Conservation (phyloP, 2,329 filamentous ascomycete species). For the Metarhizium brunneum region DNA sequence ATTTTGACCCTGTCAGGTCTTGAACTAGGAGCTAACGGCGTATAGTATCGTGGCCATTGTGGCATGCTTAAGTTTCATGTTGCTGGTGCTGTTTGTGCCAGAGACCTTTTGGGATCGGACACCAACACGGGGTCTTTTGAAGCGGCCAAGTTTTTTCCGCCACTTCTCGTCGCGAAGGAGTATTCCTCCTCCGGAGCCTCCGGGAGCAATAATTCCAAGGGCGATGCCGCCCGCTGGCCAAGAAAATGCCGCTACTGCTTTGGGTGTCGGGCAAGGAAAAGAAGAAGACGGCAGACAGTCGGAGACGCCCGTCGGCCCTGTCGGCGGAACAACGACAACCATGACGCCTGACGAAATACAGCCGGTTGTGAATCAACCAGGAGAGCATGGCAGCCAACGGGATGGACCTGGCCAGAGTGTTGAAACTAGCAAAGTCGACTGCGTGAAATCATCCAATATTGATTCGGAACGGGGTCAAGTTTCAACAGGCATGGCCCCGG, state of each 20-base stretch:
- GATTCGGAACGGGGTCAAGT: conserved; percentile 34
- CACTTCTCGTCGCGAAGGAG: conserved; percentile 35
- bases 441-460: conserved; percentile 14
- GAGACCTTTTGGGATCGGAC: conserved; percentile 94
- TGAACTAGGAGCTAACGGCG: neutral
- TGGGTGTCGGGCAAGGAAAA: neutral
- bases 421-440: neutral
- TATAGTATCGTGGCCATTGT: conserved; percentile 71
- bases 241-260: neutral
- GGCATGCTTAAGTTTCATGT: conserved; percentile 56
- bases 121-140: conserved; percentile 38
- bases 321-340: neutral
- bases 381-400: too few species aligned
- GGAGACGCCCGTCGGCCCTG: neutral
- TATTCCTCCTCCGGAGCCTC: conserved; percentile 3
- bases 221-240: neutral
- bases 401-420: neutral
- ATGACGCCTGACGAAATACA: neutral
- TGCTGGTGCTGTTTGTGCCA: conserved; percentile 85
- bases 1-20: neutral
- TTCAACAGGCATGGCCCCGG: conserved; percentile 22
- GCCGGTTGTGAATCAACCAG: too few species aligned
- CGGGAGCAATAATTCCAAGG: neutral
- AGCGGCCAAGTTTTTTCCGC: conserved; percentile 36
- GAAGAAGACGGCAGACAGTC: neutral